phyloP scores from a whole-genome alignment of 2,329 filamentous ascomycete species.

The Xylaria sp. region DNA sequence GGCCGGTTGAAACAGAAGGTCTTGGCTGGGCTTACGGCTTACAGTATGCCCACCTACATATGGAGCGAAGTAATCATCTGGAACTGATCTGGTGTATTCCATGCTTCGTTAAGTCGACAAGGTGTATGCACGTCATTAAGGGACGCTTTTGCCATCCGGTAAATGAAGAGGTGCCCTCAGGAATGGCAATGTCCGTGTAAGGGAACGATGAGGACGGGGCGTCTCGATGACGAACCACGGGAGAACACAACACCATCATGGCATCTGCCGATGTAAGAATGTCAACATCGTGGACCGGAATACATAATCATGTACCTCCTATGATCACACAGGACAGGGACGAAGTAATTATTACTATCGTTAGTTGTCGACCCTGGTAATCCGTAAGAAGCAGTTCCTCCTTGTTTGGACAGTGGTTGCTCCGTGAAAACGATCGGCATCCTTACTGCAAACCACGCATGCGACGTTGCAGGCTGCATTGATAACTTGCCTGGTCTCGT shows the following conservation, averaged over 20 bases:
- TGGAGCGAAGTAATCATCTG: not conserved
- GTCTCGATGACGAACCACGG: not conserved
- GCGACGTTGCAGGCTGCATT: conserved; percentile 3
- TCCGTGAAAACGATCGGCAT: not conserved
- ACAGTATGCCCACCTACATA: not conserved
- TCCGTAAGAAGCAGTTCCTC: not conserved
- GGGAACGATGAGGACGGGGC: not conserved
- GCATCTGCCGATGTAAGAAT: not conserved
- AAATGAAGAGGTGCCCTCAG: not conserved
- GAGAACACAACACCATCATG: not conserved
- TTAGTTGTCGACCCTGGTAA: not conserved
- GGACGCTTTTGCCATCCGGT: not conserved
- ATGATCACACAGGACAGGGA: too few relatives aligned
- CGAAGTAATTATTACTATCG: not conserved
- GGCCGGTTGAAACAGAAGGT: not conserved
- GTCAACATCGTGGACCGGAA: not conserved
- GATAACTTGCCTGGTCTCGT: not conserved
- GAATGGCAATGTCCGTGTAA: not conserved
- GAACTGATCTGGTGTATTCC: not conserved
- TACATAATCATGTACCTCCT: not conserved
- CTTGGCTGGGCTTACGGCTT: not conserved
- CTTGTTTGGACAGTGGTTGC: too few relatives aligned
- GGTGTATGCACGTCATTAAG: not conserved
- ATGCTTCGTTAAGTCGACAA: not conserved
- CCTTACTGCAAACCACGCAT: conserved; percentile 13